Conservation (phyloP, 2,329 filamentous ascomycete species). For the Paecilomyces sp. region DNA sequence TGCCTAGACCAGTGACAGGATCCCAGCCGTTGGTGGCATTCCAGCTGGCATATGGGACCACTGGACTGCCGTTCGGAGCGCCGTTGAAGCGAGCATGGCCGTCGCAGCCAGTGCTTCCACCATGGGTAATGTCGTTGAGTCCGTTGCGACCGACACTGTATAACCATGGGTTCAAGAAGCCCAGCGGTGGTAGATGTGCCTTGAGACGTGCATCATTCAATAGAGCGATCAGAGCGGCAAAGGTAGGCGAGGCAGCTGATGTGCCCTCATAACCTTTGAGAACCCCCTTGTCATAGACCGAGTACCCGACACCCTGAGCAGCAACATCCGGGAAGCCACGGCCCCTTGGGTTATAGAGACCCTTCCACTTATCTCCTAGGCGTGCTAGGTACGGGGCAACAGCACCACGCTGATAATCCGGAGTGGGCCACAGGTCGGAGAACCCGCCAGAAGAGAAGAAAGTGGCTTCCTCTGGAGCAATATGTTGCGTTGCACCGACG, state of each 20-base stretch:
- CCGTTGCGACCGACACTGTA: constrained; percentile 39
- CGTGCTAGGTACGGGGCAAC: constrained; percentile 26
- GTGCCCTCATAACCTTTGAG: constrained; percentile 29
- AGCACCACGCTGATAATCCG: constrained; percentile 26
- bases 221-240: constrained; percentile 52
- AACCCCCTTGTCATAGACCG: constrained; percentile 23
- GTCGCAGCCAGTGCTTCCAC: constrained; percentile 42
- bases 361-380: constrained; percentile 16
- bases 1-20: constrained; percentile 41
- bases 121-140: constrained; percentile 43
- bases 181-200: constrained; percentile 43
- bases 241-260: constrained; percentile 50
- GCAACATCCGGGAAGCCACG: constrained; percentile 37
- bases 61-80: constrained; percentile 27
- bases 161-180: constrained; percentile 56
- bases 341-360: constrained; percentile 25
- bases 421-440: constrained; percentile 28
- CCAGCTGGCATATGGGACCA: constrained; percentile 42
- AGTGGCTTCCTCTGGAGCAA: constrained; percentile 30
- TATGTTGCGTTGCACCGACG: constrained; percentile 34
- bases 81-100: constrained; percentile 37
- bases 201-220: constrained; percentile 55
- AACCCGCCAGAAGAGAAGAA: constrained; percentile 38
- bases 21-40: constrained; percentile 47
- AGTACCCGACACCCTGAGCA: constrained; percentile 27